Percentiles rank a stretch among this genome's conserved stretches.
These are phyloP conservation scores for Colletotrichum spaethianum DNA, from an alignment of 2,329 filamentous ascomycete genomes.

Conservation along the genomic window DNA sequence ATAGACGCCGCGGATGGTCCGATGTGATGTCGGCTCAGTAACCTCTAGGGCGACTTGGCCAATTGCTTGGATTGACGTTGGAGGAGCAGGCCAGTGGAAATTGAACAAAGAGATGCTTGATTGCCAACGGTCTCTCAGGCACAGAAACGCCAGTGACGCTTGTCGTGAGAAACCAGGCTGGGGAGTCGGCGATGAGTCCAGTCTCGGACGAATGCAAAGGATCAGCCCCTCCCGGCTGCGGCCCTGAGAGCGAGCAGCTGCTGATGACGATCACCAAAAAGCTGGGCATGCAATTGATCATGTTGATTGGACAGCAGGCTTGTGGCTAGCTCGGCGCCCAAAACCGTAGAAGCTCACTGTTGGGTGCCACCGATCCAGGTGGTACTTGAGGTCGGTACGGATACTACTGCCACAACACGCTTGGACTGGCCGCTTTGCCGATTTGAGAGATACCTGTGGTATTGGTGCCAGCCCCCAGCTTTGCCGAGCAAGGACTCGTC, in stretches of 20 bases:
- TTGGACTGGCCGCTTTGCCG: conserved; percentile 22
- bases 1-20: not conserved
- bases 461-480: not conserved
- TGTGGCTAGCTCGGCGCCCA: conserved; percentile 30
- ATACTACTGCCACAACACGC: conserved; percentile 21
- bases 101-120: not conserved
- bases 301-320: conserved; percentile 32
- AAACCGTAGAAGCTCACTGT: conserved; percentile 28
- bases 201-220: conserved; percentile 8
- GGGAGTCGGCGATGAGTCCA: not conserved
- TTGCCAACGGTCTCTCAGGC: not conserved
- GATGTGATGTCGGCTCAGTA: conserved; percentile 9
- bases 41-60: conserved; percentile 6
- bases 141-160: not conserved
- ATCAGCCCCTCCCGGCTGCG: conserved; percentile 25
- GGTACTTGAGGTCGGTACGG: conserved; percentile 14
- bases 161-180: not conserved
- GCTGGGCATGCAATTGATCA: conserved; percentile 31
- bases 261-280: conserved; percentile 30
- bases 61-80: not conserved
- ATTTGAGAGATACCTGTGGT: conserved; percentile 9
- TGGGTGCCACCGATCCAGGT: conserved; percentile 19
- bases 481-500: not conserved
- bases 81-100: not conserved
- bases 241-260: not conserved